Percentiles rank a stretch among this genome's conserved stretches.
phyloP scores from a whole-genome alignment of 2,329 filamentous ascomycete species.

The Claviceps monticola region DNA sequence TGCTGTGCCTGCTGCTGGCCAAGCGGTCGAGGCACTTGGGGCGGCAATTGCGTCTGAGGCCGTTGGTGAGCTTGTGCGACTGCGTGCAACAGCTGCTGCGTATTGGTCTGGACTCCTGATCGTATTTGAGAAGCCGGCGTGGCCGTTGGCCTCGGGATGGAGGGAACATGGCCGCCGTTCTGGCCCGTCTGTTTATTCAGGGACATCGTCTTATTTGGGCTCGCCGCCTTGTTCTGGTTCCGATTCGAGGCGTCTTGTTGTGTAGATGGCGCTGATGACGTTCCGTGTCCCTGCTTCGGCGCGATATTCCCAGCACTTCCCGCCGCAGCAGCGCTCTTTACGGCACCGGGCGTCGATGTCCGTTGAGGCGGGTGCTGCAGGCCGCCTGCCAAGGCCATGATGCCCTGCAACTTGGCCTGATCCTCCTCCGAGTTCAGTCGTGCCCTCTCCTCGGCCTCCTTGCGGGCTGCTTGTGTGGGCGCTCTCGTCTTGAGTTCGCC shows the following conservation, averaged over 20 bases:
- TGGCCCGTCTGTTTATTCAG: not conserved
- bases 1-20: conserved; percentile 11
- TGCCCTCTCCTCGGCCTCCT: conserved; percentile 52
- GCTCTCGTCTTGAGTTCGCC: conserved; percentile 80
- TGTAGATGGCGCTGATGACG: not conserved
- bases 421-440: conserved; percentile 45
- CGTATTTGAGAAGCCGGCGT: conserved; percentile 14
- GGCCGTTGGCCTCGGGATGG: conserved; percentile 3
- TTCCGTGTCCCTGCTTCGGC: conserved; percentile 12
- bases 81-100: conserved; percentile 18
- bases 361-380: conserved; percentile 29
- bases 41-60: conserved; percentile 16
- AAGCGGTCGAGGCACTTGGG: conserved; percentile 8
- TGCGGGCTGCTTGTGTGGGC: conserved; percentile 56
- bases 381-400: conserved; percentile 40
- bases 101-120: conserved; percentile 14
- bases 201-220: not conserved
- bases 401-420: conserved; percentile 44
- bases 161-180: not conserved
- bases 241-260: not conserved
- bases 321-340: conserved; percentile 7
- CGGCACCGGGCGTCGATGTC: conserved; percentile 4
- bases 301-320: conserved; percentile 20
- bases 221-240: not conserved
- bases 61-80: conserved; percentile 11